Base-by-base conservation (phyloP, 768 basidiomycete genomes). In the Mycena sanguinolenta region DNA sequence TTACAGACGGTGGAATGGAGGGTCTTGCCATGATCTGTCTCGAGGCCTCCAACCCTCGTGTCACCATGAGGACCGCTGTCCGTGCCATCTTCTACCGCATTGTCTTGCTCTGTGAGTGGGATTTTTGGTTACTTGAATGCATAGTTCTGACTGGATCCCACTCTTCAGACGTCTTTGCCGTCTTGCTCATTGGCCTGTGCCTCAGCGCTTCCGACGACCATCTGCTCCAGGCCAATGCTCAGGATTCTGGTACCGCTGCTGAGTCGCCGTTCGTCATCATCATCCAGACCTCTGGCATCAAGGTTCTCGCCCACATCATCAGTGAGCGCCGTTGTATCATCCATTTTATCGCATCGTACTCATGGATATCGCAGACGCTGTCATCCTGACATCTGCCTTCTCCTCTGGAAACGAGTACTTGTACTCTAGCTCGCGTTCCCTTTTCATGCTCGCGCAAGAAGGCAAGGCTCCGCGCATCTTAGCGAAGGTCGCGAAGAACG, bases 321-420 rank as follows among this genome's bases (percentile, higher is more conserved):
- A 81, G 82, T 69, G 75, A 57, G 69, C 2, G 12, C 17, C 16
- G 3, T n/a, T n/a, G n/a, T n/a, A n/a, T n/a, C 25, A 27, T 19
- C 8, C 30, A 34, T 5, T 34, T 34, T 34, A 3, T 9, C 58
- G 19, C 10, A n/a, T 32, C 12, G 30, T 34, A 17, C 30, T 60
- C n/a, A 60, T 9, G 9, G 4, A 5, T 12, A 17, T 23, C 16
- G 21, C 2, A 70, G 69, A 84, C 65, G 83, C 81, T 32, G 78
- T 79, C 60, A 78, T 88, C 50, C 78, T 90, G 50, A 83, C 87
- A 30, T 87, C 87, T 9, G 88, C 88, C 10, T 89, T 86, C 83
- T 89, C 88, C 10, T 84, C 88, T n/a, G 87, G 85, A 39, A 82
- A 83, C 60, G 84, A 84, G 62, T 87, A 87, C 78, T 74, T 89